Evolutionary conservation across 176 grass and related monocot species (phyloP).

Genomic region (Musa acuminata): DNA sequence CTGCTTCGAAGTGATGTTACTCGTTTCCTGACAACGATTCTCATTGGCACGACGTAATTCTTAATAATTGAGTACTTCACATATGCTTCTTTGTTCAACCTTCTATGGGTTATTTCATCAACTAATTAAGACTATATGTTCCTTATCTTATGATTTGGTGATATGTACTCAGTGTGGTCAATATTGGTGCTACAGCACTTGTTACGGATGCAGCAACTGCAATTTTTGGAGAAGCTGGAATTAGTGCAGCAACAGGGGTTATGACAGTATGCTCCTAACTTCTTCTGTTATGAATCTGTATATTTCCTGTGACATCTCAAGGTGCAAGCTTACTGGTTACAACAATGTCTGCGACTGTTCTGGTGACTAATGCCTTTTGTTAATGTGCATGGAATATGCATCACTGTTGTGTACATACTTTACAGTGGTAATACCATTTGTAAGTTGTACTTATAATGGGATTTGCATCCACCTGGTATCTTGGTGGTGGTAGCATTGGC

Average conservation of each 20-base stretch:
- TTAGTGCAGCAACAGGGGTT: conserved; percentile 90
- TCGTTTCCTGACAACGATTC: conserved; percentile 96
- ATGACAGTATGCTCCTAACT: conserved; percentile 70
- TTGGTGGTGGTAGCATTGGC: too few relatives aligned
- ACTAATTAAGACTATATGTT: conserved; percentile 8
- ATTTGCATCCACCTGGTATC: too few relatives aligned
- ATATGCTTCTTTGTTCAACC: neutral
- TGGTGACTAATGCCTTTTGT: neutral
- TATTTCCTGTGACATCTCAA: too few relatives aligned
- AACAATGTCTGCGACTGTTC: neutral
- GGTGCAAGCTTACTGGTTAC: too few relatives aligned
- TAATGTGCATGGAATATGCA: too few relatives aligned
- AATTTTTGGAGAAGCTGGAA: conserved; percentile 98
- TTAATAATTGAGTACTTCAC: conserved; percentile 3
- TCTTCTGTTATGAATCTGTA: neutral
- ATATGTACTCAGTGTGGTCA: conserved; percentile 66
- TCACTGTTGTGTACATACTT: too few relatives aligned
- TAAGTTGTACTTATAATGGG: too few relatives aligned
- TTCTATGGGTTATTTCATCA: conserved; percentile 2
- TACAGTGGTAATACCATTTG: too few relatives aligned
- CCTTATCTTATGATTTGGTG: conserved; percentile 19
- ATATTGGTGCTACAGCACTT: conserved; percentile 94
- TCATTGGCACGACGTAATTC: conserved; percentile 96
- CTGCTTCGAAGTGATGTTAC: conserved; percentile 94
- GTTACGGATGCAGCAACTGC: conserved; percentile 87